phyloP scores from a whole-genome alignment of 2,329 filamentous ascomycete genomes.

The Raffaelea ambrosiae region DNA sequence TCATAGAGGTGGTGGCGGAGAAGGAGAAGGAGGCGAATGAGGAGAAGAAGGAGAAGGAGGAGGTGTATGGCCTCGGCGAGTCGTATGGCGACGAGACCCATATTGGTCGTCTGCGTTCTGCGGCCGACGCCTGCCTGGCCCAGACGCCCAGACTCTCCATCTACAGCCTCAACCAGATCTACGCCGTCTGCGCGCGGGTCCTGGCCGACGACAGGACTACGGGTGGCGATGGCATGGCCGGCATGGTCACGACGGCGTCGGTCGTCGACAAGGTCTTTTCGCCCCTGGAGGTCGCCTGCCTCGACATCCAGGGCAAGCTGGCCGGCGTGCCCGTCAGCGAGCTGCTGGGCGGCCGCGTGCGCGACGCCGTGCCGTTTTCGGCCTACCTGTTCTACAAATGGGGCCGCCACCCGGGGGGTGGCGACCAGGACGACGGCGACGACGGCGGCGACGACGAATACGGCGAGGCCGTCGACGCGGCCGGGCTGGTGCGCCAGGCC shows the following conservation, averaged over 20 bases:
- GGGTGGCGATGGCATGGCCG: slow-evolving; percentile 22
- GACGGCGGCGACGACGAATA: slow-evolving; percentile 32
- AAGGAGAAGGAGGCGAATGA: background rate
- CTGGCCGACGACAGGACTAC: slow-evolving; percentile 13
- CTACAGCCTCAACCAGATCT: slow-evolving; percentile 9
- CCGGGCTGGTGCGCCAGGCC: slow-evolving; percentile 25
- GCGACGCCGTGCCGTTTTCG: slow-evolving; percentile 31
- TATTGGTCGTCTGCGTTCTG: slow-evolving; percentile 19
- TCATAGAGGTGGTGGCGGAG: slow-evolving; percentile 29
- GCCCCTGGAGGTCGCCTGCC: slow-evolving; percentile 32
- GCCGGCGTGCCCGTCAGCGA: slow-evolving; percentile 29
- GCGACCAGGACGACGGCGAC: slow-evolving; percentile 19
- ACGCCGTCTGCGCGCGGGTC: slow-evolving; percentile 14
- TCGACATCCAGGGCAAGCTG: slow-evolving; percentile 32
- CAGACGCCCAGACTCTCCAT: background rate
- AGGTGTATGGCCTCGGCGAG: slow-evolving; percentile 28
- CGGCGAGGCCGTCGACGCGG: slow-evolving; percentile 25
- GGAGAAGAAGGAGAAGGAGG: slow-evolving; percentile 3
- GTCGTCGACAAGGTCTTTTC: slow-evolving; percentile 32
- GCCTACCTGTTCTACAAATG: slow-evolving; percentile 36
- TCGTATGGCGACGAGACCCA: slow-evolving; percentile 32
- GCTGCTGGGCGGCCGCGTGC: slow-evolving; percentile 28
- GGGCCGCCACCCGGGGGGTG: slow-evolving; percentile 28
- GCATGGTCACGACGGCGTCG: slow-evolving; percentile 32
- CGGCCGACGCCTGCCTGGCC: background rate